Evolutionary conservation across 371 early-diverging fungal species (phyloP), one percentile per base, ranked within the genome.

Genomic region (Parasitella parasitica): DNA sequence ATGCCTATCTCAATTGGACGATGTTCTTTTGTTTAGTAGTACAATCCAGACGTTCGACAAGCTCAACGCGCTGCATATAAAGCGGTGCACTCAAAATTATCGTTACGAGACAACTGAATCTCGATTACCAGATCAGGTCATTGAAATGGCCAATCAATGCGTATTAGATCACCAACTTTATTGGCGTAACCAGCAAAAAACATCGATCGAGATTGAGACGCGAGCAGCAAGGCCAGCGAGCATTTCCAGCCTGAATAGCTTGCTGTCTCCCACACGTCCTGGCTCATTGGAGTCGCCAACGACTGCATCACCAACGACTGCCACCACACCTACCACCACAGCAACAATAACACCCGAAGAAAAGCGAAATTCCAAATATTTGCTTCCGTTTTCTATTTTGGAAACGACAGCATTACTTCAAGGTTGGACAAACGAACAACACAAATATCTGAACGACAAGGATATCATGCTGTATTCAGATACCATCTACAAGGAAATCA

Each of bases 41-140:
- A 89, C 91, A 4, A 73, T 86, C 16, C 71, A 84, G 46, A 78
- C 78, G 43, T 79, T 91, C 41, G 81, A 85, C 30, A 49, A 72
- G 13, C 59, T 94, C 7, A 90, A 88, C 49, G 73, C 85, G 0
- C 60, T 86, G 18, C 94, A 94, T 60, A 72, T 92, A 15, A 84
- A 85, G 54, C 76, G 86, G 0, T 87, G 86, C 22, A 84, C 92
- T 18, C 83, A 81, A 28, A 72, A 74, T n/a, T 97, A 97, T 69
- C 84, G 90, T 11, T 97, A 94, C 64, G 97, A 97, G 63, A 84
- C 89, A 24, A 82, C 85, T 18, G 97, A 96, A 67, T 36, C 72
- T 26, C 70, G 74, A 15, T 61, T 94, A 34, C 77, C 90, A 4
- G 79, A 79, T 11, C 88, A 88, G 20, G 78, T 94, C 2, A 82